A percentile compares a stretch with the other conserved stretches of the same genome.
These are phyloP conservation scores for Trichosporon ovoides DNA, from an alignment of 1,284 basidiomycete species.

Conservation along the genomic window DNA sequence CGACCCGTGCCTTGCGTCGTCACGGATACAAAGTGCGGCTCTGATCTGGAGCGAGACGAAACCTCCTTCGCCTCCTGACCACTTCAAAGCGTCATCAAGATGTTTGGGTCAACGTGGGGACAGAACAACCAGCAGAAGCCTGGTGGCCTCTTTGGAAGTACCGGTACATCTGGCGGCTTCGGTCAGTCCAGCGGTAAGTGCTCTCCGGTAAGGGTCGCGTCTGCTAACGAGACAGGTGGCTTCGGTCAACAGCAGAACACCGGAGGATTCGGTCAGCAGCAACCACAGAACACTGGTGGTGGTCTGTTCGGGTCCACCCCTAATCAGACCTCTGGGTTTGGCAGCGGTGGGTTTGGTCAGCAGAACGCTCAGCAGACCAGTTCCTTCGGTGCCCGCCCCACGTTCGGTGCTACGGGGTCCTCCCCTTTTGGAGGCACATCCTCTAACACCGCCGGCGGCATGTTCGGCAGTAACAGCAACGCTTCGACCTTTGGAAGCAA, in stretches of 20 bases:
- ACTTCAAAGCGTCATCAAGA: slow-evolving; percentile 10
- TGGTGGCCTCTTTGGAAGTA: slow-evolving; percentile 48
- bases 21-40: background rate
- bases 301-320: slow-evolving; percentile 41
- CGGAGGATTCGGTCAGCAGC: slow-evolving; percentile 14
- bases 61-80: background rate
- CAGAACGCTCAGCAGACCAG: slow-evolving; percentile 17
- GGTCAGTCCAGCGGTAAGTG: slow-evolving; percentile 18
- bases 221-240: slow-evolving; percentile 2
- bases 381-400: slow-evolving; percentile 35
- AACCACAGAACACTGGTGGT: slow-evolving; percentile 59
- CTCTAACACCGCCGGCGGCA: slow-evolving; percentile 26
- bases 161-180: slow-evolving; percentile 25
- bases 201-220: background rate
- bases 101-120: slow-evolving; percentile 44
- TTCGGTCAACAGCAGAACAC: slow-evolving; percentile 18
- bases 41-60: background rate
- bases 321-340: slow-evolving; percentile 15
- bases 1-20: background rate
- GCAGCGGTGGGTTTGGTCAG: slow-evolving; percentile 10
- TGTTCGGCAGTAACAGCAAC: slow-evolving; percentile 25
- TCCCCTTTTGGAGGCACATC: slow-evolving; percentile 42
- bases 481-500: slow-evolving; percentile 19
- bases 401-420: slow-evolving; percentile 38
- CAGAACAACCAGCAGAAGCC: slow-evolving; percentile 60